Evolutionary conservation across 2,329 filamentous ascomycete genomes (phyloP).

Genomic region (Trematosphaeria pertusa): DNA sequence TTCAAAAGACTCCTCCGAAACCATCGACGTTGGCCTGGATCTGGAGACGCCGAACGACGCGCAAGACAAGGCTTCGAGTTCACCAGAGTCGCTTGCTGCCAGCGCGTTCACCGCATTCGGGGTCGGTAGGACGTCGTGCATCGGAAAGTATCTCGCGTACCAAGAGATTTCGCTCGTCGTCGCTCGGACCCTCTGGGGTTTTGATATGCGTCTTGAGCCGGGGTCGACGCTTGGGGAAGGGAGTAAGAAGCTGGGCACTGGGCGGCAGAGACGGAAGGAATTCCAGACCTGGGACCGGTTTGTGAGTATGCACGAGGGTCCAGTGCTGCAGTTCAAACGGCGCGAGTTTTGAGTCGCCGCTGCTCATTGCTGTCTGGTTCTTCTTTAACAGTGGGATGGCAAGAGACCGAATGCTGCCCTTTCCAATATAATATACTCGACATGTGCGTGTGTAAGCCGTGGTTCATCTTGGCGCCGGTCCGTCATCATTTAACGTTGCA

Average conservation of each 20-base stretch:
- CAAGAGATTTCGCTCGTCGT: slow-evolving; percentile 12
- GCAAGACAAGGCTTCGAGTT: neutral
- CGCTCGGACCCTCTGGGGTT: slow-evolving; percentile 16
- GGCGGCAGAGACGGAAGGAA: slow-evolving; percentile 2
- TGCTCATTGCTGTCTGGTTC: too few relatives aligned
- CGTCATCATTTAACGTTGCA: slow-evolving; percentile 8
- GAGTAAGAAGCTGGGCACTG: neutral
- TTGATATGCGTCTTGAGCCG: slow-evolving; percentile 14
- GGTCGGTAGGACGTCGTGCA: slow-evolving; percentile 9
- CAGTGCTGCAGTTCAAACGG: slow-evolving; percentile 30
- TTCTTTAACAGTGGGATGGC: too few relatives aligned
- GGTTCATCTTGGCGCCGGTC: neutral
- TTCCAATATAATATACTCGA: too few relatives aligned
- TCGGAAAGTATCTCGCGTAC: slow-evolving; percentile 16
- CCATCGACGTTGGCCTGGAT: neutral
- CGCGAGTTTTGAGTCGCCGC: neutral
- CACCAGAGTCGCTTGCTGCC: neutral
- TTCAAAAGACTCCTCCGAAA: neutral
- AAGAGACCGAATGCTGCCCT: too few relatives aligned
- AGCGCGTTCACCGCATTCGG: slow-evolving; percentile 13
- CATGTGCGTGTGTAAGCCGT: too few relatives aligned
- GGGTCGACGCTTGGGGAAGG: slow-evolving; percentile 15
- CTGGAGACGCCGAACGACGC: neutral
- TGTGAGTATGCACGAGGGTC: slow-evolving; percentile 34
- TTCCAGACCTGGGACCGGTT: slow-evolving; percentile 17